Evolutionary conservation across 2,329 filamentous ascomycete species (phyloP).

Genomic region (Cladosporium velox): DNA sequence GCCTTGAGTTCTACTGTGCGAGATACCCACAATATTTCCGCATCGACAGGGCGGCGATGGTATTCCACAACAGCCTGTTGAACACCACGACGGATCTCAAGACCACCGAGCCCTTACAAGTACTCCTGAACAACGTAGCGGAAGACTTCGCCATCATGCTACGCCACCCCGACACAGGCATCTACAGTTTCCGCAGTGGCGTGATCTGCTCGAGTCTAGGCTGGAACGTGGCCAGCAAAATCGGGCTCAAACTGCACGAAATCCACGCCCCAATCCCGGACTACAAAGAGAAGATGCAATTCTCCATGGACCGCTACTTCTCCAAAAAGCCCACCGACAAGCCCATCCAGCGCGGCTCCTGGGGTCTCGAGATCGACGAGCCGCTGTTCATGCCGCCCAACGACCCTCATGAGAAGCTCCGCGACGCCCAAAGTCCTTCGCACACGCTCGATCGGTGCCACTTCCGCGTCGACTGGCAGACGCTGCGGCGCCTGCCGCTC

Average conservation of each 20-base stretch:
- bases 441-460: constrained; percentile 62
- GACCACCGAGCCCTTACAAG: constrained; percentile 63
- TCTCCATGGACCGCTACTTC: constrained; percentile 87
- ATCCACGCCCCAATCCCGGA: constrained; percentile 78
- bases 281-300: constrained; percentile 84
- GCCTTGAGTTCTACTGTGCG: constrained; percentile 73
- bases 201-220: constrained; percentile 77
- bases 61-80: constrained; percentile 71
- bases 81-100: constrained; percentile 62
- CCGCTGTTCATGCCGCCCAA: constrained; percentile 75
- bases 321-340: constrained; percentile 72
- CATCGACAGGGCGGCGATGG: constrained; percentile 54
- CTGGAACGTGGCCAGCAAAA: constrained; percentile 75
- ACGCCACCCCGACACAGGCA: constrained; percentile 68
- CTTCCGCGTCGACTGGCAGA: constrained; percentile 86
- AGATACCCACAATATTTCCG: constrained; percentile 77
- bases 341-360: constrained; percentile 81
- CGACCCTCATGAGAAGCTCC: constrained; percentile 63
- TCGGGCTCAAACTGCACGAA: constrained; percentile 67
- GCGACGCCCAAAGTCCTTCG: constrained; percentile 58
- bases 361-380: constrained; percentile 75
- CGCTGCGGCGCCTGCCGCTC: constrained; percentile 73
- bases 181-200: constrained; percentile 74
- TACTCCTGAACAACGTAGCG: constrained; percentile 75
- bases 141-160: constrained; percentile 82